Percentiles rank a stretch among this genome's conserved stretches.
Conservation (phyloP, 306 rosid species). For the Clitoria ternatea region DNA sequence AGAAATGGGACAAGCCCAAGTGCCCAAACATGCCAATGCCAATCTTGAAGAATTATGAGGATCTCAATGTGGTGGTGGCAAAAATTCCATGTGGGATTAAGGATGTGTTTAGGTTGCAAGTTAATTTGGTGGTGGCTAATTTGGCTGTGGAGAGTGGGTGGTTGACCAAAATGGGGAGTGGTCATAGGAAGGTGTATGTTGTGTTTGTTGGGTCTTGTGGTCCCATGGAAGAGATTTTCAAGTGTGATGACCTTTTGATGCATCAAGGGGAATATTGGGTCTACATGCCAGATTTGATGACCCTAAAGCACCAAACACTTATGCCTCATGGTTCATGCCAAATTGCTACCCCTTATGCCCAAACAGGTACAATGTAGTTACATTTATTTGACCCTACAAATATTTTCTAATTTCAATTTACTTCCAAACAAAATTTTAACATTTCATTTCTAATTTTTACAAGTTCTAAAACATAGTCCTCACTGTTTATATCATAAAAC, state of each 20-base stretch:
- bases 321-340: conserved; percentile 85
- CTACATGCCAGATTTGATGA: conserved; percentile 57
- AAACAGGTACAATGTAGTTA: conserved; percentile 71
- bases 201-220: conserved; percentile 68
- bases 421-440: no score
- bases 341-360: conserved; percentile 52
- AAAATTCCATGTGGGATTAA: conserved; percentile 58
- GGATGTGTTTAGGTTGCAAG: conserved; percentile 65
- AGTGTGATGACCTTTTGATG: conserved; percentile 69
- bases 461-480: no score
- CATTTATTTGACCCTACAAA: no score
- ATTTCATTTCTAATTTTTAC: no score
- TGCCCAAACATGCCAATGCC: conserved; percentile 73
- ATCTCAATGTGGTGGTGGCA: conserved; percentile 55
- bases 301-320: conserved; percentile 52
- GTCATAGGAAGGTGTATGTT: conserved; percentile 43
- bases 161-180: conserved; percentile 20
- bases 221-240: conserved; percentile 84
- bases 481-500: no score
- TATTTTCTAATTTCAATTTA: no score
- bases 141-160: conserved; percentile 52
- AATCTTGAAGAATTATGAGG: conserved; percentile 18
- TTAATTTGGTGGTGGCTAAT: conserved; percentile 77
- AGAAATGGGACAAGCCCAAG: conserved; percentile 30
- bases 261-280: conserved; percentile 43